These are phyloP conservation scores for Linanthus parryae DNA, from an alignment of 148 eudicot genomes.

Conservation along the genomic window DNA sequence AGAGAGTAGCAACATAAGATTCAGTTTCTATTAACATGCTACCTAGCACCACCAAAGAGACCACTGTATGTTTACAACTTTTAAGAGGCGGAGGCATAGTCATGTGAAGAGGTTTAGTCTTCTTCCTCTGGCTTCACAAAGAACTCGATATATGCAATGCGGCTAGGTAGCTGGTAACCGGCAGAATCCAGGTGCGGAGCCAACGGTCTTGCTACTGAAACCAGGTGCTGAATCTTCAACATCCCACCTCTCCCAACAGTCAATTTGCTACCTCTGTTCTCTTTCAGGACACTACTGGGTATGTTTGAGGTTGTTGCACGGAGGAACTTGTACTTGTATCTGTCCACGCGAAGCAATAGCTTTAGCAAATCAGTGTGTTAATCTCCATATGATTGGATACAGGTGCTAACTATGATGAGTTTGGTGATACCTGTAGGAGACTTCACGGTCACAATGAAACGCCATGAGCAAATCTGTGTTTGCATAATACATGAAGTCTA, in stretches of 20 bases:
- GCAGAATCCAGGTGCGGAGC: conserved; percentile 51
- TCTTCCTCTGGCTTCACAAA: conserved; percentile 92
- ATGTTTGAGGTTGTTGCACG: conserved; percentile 90
- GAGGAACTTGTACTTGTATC: conserved; percentile 93
- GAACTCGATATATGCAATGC: conserved; percentile 93
- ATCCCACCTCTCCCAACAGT: conserved; percentile 94
- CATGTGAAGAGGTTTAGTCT: conserved; percentile 34
- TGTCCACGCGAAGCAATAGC: conserved; percentile 23
- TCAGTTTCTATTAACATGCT: too few relatives aligned
- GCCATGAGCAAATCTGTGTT: conserved; percentile 77
- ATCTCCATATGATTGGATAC: too few relatives aligned
- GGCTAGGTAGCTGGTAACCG: conserved; percentile 91
- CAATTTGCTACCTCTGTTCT: conserved; percentile 91
- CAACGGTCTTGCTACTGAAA: conserved; percentile 63
- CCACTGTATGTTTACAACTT: too few relatives aligned
- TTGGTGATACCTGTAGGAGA: conserved; percentile 67
- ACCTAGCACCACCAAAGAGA: too few relatives aligned
- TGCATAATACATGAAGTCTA: conserved; percentile 75
- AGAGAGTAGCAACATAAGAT: too few relatives aligned
- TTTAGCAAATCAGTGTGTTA: too few relatives aligned
- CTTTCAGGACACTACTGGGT: conserved; percentile 81
- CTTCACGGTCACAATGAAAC: conserved; percentile 69
- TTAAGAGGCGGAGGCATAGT: conserved; percentile 25
- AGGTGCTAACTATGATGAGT: too few relatives aligned
- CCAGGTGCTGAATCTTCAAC: conserved; percentile 93